A percentile compares a stretch with the other conserved stretches of the same genome.
Evolutionary conservation across 2,329 filamentous ascomycete species (phyloP).

Genomic region (Aspergillus calidoustus): DNA sequence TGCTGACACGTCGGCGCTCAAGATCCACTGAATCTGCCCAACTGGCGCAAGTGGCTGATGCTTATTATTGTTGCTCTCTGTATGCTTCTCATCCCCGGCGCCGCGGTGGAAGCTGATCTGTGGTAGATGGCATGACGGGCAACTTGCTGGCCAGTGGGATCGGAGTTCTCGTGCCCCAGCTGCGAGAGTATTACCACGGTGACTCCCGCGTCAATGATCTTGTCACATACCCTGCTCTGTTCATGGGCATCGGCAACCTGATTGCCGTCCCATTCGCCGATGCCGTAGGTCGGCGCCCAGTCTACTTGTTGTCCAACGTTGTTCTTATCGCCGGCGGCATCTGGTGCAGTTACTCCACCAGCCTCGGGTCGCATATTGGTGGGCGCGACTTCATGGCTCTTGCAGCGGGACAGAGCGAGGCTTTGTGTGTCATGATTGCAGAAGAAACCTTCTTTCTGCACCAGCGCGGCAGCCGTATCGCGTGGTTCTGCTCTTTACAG

Average conservation of each 20-base stretch:
- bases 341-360: slow-evolving; percentile 27
- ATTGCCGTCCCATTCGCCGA: slow-evolving; percentile 15
- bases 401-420: slow-evolving; percentile 45
- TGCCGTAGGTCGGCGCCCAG: slow-evolving; percentile 18
- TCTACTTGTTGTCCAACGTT: slow-evolving; percentile 17
- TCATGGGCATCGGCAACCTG: slow-evolving; percentile 26
- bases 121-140: slow-evolving; percentile 5
- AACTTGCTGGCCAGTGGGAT: slow-evolving; percentile 17
- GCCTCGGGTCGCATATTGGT: slow-evolving; percentile 38
- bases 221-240: slow-evolving; percentile 32
- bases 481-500: slow-evolving; percentile 20
- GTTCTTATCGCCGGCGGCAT: slow-evolving; percentile 18
- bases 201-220: slow-evolving; percentile 36
- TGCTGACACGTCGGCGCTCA: neutral
- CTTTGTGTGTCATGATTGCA: slow-evolving; percentile 43
- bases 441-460: slow-evolving; percentile 48
- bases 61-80: slow-evolving; percentile 25
- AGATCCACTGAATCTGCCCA: slow-evolving; percentile 29
- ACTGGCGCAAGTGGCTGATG: slow-evolving; percentile 27
- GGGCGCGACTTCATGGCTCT: slow-evolving; percentile 42
- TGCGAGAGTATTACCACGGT: slow-evolving; percentile 15
- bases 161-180: slow-evolving; percentile 16
- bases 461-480: slow-evolving; percentile 36
- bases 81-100: slow-evolving; percentile 16
- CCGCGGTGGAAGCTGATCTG: neutral